Conservation (phyloP, 306 rosid genomes). For the Prunus mira region DNA sequence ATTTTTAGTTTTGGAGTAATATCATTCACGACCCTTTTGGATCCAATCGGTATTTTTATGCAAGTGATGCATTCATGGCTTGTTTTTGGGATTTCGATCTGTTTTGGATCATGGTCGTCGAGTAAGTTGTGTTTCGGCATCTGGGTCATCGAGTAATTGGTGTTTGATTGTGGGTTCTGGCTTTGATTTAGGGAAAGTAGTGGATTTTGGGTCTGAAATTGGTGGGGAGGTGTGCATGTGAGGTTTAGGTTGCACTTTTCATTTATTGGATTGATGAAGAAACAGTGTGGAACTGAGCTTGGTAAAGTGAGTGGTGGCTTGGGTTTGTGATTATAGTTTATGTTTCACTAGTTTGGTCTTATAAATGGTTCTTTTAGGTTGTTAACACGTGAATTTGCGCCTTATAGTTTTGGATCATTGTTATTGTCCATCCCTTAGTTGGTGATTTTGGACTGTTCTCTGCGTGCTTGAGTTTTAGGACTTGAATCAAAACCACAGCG, state of each 20-base stretch:
- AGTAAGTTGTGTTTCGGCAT: slow-evolving; percentile 30
- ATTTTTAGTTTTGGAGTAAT: slow-evolving; percentile 1
- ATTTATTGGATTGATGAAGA: slow-evolving; percentile 27
- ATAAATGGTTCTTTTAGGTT: slow-evolving; percentile 17
- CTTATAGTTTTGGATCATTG: slow-evolving; percentile 25
- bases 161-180: slow-evolving; percentile 30
- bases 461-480: neutral
- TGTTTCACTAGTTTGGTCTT: slow-evolving; percentile 21
- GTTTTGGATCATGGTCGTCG: slow-evolving; percentile 44
- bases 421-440: neutral
- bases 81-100: slow-evolving; percentile 52
- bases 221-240: slow-evolving; percentile 24
- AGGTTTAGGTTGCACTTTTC: slow-evolving; percentile 34
- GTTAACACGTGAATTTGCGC: slow-evolving; percentile 17
- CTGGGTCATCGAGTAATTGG: slow-evolving; percentile 29
- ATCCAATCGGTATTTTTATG: slow-evolving; percentile 55
- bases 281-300: slow-evolving; percentile 41
- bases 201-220: slow-evolving; percentile 35
- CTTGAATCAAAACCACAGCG: slow-evolving; percentile 9
- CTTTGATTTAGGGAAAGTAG: slow-evolving; percentile 28
- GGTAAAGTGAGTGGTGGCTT: slow-evolving; percentile 28
- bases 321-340: slow-evolving; percentile 15
- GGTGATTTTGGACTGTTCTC: slow-evolving; percentile 18
- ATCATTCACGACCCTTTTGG: slow-evolving; percentile 31
- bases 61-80: slow-evolving; percentile 55